These are phyloP conservation scores for Colletotrichum sp. DNA, from an alignment of 2,329 filamentous ascomycete genomes.

Conservation along the genomic window DNA sequence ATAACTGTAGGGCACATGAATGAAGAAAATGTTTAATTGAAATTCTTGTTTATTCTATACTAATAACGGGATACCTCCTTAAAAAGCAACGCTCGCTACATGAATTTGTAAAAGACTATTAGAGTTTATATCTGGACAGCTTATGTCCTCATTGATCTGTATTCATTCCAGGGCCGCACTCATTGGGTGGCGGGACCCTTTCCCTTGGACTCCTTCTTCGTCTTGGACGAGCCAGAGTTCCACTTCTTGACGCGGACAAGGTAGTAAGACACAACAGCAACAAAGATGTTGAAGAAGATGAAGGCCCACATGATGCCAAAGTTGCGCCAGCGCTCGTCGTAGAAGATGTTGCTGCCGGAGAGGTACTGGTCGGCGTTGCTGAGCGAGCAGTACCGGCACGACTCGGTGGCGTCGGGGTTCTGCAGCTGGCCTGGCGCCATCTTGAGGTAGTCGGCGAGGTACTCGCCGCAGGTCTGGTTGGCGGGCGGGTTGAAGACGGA, in stretches of 20 bases:
- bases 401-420: constrained; percentile 59
- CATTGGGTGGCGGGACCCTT: background rate
- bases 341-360: constrained; percentile 50
- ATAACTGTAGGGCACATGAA: background rate
- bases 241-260: constrained; percentile 36
- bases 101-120: background rate
- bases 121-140: background rate
- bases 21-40: background rate
- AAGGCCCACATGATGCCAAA: constrained; percentile 74
- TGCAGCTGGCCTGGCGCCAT: constrained; percentile 62
- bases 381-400: constrained; percentile 73
- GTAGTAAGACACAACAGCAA: constrained; percentile 68
- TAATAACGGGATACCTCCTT: background rate
- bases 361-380: constrained; percentile 67
- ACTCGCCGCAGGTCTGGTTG: constrained; percentile 67
- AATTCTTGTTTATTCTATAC: background rate
- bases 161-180: background rate
- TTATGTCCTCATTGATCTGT: background rate
- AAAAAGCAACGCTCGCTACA: constrained; percentile 7
- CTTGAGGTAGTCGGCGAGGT: constrained; percentile 62
- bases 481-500: constrained; percentile 69
- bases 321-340: constrained; percentile 68
- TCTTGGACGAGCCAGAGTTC: constrained; percentile 5
- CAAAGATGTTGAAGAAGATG: constrained; percentile 66
- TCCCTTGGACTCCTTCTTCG: constrained; percentile 10